Base-by-base conservation (phyloP, 257 asterid species). In the Mitragyna speciosa region DNA sequence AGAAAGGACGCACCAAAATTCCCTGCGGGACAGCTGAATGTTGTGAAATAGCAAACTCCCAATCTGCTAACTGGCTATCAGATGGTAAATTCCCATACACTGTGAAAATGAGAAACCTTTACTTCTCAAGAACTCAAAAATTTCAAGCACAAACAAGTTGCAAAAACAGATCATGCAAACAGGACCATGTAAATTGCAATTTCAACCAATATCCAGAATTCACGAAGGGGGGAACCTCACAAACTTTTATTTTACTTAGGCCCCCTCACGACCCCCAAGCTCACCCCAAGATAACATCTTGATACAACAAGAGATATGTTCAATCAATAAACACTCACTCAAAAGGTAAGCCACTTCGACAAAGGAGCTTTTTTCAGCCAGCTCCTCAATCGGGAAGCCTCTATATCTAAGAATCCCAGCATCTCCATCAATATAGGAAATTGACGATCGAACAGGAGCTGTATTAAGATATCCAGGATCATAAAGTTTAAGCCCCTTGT, bases 401-500 rank as follows among this genome's bases (percentile, higher is more conserved):
- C 99, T 89, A 85, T 95, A 95, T 82, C 98, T 88, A 73, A 95
- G 99, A 79, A 95, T 86, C 78, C 99, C 99, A 36, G 93, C 98
- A 88, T 95, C 99, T 49, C 99, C 99, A 84, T 95, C 98, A 54
- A 95, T 95, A 79, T 95, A 95, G 80, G 92, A 93, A 77, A 95
- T 91, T 4, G 98, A 92, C 22, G 99, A 95, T 75, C 96, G 87
- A 30, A 95, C 99, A 0, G 99, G 99, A 75, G 99, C 99, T 9
- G 98, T 95, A 84, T 95, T 95, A 70, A 93, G 96, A 85, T 95
- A 95, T 33, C 99, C 99, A 0, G 99, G 99, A 88, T 95, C 99
- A 82, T 93, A 95, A 67, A 95, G 96, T 88, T 95, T 95, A 76
- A 95, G 93, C 84, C 99, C 99, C 89, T 95, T 95, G 84, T 95